A percentile compares a stretch with the other conserved stretches of the same genome.
Evolutionary conservation across 371 early-diverging fungal species (phyloP).

Genomic region (Nosema muscidifuracis): DNA sequence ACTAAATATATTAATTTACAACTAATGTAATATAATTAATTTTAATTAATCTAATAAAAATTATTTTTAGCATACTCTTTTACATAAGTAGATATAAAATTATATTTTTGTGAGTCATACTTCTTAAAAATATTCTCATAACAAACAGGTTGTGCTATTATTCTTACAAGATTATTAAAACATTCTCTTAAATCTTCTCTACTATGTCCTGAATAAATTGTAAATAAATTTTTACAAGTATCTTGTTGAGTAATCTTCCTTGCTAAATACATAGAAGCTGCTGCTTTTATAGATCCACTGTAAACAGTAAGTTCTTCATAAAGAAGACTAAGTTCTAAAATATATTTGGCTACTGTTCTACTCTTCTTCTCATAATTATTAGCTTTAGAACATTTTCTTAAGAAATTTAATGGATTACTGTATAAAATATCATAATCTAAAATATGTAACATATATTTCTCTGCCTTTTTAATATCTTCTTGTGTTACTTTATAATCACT

Average conservation of each 20-base stretch:
- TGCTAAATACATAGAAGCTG: constrained; percentile 75
- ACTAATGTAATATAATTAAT: too few species aligned
- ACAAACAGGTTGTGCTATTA: constrained; percentile 15
- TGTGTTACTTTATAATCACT: constrained; percentile 51
- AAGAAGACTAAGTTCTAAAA: constrained; percentile 81
- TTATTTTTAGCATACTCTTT: constrained; percentile 41
- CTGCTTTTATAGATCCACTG: constrained; percentile 73
- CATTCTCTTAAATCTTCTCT: constrained; percentile 44
- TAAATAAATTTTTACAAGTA: constrained; percentile 54
- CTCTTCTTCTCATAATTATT: constrained; percentile 70
- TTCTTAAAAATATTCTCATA: constrained; percentile 50
- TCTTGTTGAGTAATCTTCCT: constrained; percentile 72
- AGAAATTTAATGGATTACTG: constrained; percentile 60
- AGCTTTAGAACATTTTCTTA: constrained; percentile 53
- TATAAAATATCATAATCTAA: constrained; percentile 58
- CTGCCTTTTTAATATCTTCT: constrained; percentile 60
- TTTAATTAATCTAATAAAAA: constrained; percentile 48
- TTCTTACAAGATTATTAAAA: constrained; percentile 22
- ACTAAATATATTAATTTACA: too few species aligned
- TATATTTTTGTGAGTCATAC: constrained; percentile 22
- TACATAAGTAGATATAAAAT: constrained; percentile 13
- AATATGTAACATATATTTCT: constrained; percentile 61
- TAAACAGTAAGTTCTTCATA: constrained; percentile 72
- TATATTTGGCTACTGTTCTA: constrained; percentile 81
- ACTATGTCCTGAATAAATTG: constrained; percentile 32